phyloP scores from a whole-genome alignment of 257 asterid species.

The Solanum pimpinellifolium region DNA sequence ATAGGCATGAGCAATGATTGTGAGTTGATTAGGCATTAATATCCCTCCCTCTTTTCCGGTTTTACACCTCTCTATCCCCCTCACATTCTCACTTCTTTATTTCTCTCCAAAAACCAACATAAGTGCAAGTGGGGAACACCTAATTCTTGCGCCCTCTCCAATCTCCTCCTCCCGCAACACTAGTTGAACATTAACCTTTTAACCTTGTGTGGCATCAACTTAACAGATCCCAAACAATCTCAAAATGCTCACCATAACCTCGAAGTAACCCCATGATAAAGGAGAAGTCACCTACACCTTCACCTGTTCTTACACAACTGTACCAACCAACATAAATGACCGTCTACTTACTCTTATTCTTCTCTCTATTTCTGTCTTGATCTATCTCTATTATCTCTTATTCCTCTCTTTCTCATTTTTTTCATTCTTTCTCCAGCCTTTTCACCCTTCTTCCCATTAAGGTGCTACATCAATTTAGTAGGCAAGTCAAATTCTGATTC shows the following conservation, averaged over 20 bases:
- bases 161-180: not conserved
- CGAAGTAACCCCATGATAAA: not conserved
- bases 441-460: not conserved
- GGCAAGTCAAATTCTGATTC: not conserved
- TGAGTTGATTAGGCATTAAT: not conserved
- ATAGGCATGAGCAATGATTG: not conserved
- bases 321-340: not conserved
- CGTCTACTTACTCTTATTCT: not conserved
- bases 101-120: not conserved
- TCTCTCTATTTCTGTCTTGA: not conserved
- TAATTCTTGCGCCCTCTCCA: not conserved
- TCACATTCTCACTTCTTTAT: not conserved
- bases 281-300: not conserved
- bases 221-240: not conserved
- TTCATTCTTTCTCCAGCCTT: not conserved
- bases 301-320: not conserved
- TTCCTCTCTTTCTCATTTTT: not conserved
- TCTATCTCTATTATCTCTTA: not conserved
- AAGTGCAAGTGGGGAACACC: not conserved
- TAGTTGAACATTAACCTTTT: not conserved
- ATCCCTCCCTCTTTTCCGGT: not conserved
- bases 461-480: not conserved
- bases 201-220: not conserved
- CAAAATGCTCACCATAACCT: not conserved
- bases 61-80: not conserved